Evolutionary conservation across 192 early-diverging fungal genomes (phyloP).

Genomic region (Glomus cerebriforme): DNA sequence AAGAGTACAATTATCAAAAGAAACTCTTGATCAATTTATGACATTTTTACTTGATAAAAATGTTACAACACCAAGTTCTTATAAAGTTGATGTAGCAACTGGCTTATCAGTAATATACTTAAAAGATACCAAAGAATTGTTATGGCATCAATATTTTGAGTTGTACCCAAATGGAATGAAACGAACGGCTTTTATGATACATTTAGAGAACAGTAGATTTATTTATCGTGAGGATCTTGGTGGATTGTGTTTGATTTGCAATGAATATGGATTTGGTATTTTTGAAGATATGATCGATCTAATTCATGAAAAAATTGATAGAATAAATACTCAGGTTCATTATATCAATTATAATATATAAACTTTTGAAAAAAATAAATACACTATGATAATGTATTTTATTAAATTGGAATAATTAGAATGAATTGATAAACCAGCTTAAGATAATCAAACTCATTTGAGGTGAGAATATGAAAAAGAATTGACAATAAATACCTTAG

Average conservation of each 20-base stretch:
- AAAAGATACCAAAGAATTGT: conserved; percentile 6
- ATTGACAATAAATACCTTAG: neutral
- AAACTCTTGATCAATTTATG: neutral
- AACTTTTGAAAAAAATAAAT: no score
- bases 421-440: neutral
- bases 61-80: neutral
- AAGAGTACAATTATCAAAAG: neutral
- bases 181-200: no score
- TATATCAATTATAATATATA: no score
- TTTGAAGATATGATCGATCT: no score
- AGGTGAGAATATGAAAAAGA: conserved; percentile 1
- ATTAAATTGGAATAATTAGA: neutral
- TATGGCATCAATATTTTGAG: neutral
- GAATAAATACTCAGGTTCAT: no score
- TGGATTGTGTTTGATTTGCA: no score
- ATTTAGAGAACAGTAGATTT: no score
- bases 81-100: neutral
- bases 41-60: neutral
- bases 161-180: no score
- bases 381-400: no score
- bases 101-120: neutral
- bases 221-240: no score
- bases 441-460: neutral
- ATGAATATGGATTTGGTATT: no score
- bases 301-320: no score